These are phyloP conservation scores for Boletus barrowsii DNA, from an alignment of 768 basidiomycete species.

Conservation along the genomic window DNA sequence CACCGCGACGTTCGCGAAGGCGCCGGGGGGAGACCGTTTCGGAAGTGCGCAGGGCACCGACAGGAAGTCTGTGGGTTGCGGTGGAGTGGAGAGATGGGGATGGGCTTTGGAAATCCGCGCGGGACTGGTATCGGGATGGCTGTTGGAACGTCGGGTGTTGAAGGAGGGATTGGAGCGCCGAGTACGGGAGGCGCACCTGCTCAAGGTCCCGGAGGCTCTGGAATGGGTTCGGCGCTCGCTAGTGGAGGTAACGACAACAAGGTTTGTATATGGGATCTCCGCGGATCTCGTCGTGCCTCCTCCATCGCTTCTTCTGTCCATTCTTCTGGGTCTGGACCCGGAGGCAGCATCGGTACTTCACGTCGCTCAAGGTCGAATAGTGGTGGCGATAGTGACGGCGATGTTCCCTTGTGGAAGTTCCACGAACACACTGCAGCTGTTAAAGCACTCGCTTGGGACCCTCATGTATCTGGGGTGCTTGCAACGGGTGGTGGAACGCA, in stretches of 20 bases:
- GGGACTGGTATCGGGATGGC: conserved; percentile 9
- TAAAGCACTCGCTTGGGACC: conserved; percentile 98
- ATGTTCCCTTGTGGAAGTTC: conserved; percentile 86
- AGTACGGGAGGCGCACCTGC: conserved; percentile 23
- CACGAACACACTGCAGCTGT: conserved; percentile 97
- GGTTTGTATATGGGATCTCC: conserved; percentile 94
- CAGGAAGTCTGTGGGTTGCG: conserved; percentile 97
- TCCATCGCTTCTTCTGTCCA: conserved; percentile 24
- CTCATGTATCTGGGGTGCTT: conserved; percentile 85
- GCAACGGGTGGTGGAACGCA: conserved; percentile 98
- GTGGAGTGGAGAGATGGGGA: conserved; percentile 59
- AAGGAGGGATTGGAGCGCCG: conserved; percentile 20
- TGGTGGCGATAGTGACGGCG: conserved; percentile 35
- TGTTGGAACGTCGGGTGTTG: conserved; percentile 25
- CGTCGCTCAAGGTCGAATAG: conserved; percentile 27
- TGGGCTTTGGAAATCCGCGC: conserved; percentile 24
- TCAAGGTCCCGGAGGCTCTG: conserved; percentile 29
- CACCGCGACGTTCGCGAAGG: conserved; percentile 87
- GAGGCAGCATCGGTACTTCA: conserved; percentile 24
- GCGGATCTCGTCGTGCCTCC: conserved; percentile 50
- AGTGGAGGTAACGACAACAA: conserved; percentile 99
- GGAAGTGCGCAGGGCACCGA: conserved; percentile 67
- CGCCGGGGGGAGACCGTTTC: conserved; percentile 59
- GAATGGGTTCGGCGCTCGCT: conserved; percentile 61
- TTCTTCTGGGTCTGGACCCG: conserved; percentile 29